Base-by-base conservation (phyloP, 2,329 filamentous ascomycete genomes). In the Dendryphion nanum region DNA sequence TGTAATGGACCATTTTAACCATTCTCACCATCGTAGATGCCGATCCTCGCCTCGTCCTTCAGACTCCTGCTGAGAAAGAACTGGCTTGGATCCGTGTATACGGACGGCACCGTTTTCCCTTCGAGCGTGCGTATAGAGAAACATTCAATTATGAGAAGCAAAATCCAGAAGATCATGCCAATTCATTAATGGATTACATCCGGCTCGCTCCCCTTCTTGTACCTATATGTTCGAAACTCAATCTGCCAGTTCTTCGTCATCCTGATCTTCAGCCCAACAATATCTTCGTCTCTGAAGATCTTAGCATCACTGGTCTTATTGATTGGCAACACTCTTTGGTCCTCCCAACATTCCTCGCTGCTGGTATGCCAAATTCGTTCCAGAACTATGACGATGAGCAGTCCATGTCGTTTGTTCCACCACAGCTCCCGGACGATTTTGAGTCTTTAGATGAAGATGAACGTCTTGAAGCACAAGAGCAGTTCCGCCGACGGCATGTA, bases 241-340 rank as follows among this genome's bases (percentile, higher is more conserved):
- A 40, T 20, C 12, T 34, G 1, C 58, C 58, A 12, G 38, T 52
- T 10, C 39, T 67, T 21, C 57, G 62, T 17, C 64, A 68, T 37
- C 59, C 61, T 8, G 63, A 67, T 38, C 44, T 64, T n/a, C 45
- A 53, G 28, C 58, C 59, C 1, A 54, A 51, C 41, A 66, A 63
- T 40, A 55, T 68, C 18, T 63, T 63, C 33, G 41, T 62, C 8
- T 58, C 50, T 23, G 45, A 59, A 5, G 40, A 58, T 19, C 49
- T 55, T 33, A 55, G 61, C 6, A 62, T 71, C 16, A 51, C 50
- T 18, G 42, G 63, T 19, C 42, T 72, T 2, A 68, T 72, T 23
- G 67, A 73, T 41, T 72, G 66, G 68, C 66, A 72, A 46, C 56
- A 70, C 44, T 51, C 50, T 26, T 30, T 54, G 3, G 47, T 60